These are phyloP conservation scores for Spathaspora boniae DNA, from an alignment of 805 yeast genomes.

Conservation along the genomic window DNA sequence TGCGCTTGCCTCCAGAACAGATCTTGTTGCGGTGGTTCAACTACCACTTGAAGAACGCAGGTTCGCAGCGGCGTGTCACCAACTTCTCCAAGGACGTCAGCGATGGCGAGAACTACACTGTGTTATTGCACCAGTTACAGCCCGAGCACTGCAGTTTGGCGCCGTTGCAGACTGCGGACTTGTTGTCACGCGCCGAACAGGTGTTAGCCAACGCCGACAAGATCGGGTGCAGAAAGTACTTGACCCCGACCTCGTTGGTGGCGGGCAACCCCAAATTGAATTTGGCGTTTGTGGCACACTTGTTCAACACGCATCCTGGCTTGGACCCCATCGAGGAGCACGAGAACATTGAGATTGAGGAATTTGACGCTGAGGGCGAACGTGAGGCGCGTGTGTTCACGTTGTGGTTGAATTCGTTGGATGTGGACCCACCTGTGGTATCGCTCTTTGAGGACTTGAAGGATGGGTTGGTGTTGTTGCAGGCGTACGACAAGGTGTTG, in stretches of 20 bases:
- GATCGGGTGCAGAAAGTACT: conserved; percentile 87
- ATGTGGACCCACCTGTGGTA: conserved; percentile 92
- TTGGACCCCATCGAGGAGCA: conserved; percentile 90
- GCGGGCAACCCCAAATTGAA: conserved; percentile 96
- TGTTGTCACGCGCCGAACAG: conserved; percentile 81
- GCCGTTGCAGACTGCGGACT: conserved; percentile 77
- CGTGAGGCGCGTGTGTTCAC: conserved; percentile 99
- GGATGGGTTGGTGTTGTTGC: conserved; percentile 84
- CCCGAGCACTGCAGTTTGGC: conserved; percentile 77
- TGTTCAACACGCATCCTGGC: conserved; percentile 96
- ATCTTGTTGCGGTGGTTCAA: conserved; percentile 96
- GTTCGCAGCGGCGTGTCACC: conserved; percentile 77
- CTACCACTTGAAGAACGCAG: conserved; percentile 90
- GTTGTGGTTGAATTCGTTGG: conserved; percentile 93
- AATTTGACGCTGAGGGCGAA: conserved; percentile 98
- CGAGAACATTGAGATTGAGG: conserved; percentile 93
- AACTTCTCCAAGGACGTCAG: conserved; percentile 86
- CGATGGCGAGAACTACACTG: conserved; percentile 95
- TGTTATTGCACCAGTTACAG: conserved; percentile 81
- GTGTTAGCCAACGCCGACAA: conserved; percentile 84
- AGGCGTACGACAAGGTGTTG: conserved; percentile 93
- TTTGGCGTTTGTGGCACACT: conserved; percentile 94
- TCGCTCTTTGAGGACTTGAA: conserved; percentile 90
- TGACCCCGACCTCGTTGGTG: conserved; percentile 89
- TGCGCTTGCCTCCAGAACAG: conserved; percentile 96